Evolutionary conservation across 768 basidiomycete genomes (phyloP).

Genomic region (Termitomyces sp.): DNA sequence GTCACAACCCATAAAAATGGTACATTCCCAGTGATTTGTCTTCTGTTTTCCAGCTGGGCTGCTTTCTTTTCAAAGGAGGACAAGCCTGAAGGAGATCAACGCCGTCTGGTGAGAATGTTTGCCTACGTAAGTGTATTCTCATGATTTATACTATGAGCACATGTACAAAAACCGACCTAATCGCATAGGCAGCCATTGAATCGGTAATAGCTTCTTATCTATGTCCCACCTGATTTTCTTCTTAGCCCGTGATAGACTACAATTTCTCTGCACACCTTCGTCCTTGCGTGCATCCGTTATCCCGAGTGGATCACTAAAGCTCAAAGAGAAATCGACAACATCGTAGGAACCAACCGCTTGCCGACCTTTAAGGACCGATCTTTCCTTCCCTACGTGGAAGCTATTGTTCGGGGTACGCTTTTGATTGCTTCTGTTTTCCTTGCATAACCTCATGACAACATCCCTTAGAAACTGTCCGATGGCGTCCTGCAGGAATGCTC

Average conservation of each 20-base stretch:
- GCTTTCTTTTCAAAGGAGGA: background rate
- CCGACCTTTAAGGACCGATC: background rate
- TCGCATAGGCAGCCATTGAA: background rate
- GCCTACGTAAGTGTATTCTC: background rate
- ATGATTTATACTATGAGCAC: background rate
- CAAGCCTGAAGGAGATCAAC: background rate
- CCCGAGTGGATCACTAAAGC: background rate
- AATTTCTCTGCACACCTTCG: background rate
- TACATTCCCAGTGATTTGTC: background rate
- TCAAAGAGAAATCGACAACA: background rate
- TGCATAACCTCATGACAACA: background rate
- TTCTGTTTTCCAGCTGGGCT: background rate
- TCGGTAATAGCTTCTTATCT: background rate
- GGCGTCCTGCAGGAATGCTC: background rate
- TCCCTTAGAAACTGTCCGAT: background rate
- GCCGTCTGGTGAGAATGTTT: background rate
- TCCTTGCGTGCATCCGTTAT: background rate
- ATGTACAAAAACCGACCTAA: background rate
- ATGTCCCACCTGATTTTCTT: too few relatives aligned
- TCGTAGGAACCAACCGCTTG: background rate
- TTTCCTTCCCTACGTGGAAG: background rate
- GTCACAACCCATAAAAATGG: background rate
- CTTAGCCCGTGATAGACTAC: background rate
- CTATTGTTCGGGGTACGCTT: background rate
- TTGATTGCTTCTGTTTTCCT: background rate